Evolutionary conservation across 192 early-diverging fungal genomes (phyloP), one percentile per base, ranked within the genome.

Genomic region (Kappamyces sp.): DNA sequence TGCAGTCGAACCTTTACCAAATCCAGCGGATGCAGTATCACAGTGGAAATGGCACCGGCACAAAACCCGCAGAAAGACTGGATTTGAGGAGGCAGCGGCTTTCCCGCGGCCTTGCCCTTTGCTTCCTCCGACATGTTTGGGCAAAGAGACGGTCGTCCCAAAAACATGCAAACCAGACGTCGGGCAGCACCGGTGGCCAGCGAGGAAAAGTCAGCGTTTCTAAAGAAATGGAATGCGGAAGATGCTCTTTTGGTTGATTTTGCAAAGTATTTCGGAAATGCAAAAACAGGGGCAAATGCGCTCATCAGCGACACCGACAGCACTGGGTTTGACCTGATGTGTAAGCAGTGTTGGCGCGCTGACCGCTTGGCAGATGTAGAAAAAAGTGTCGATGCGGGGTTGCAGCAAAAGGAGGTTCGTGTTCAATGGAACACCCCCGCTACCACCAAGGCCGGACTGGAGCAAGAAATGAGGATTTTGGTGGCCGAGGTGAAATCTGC

Each of bases 1-100:
- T 97, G 94, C 52, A 94, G 81, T 36, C 91, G 74, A 7, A 87
- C 91, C 62, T 99, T 99, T 47, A 99, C 77, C 33, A 97, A 67
- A 72, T 99, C 96, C n/a, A 99, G 66, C 31, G 94, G 96, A 65
- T 96, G 93, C 47, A 97, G 76, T 23, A 80, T 55, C 2, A 78
- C 72, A 0, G 96, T 97, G 9, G 91, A 89, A 8, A 85, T 79
- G 3, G 87, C 71, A 9, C 92, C 94, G 0, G 92, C 94, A 23
- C 77, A 73, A 50, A 96, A 85, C 2, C 96, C 96, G 0, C 94
- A 89, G 39, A 93, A 49, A 31, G 90, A 93, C 68, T 99, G 87
- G 69, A 23, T 23, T 23, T 23, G 23, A 23, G 23, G 23, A 23
- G 23, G 23, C 23, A 23, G 23, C 23, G 23, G 23, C 23, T 23